phyloP scores from a whole-genome alignment of 305 asterid genomes.

The Fraxinus baroniana region DNA sequence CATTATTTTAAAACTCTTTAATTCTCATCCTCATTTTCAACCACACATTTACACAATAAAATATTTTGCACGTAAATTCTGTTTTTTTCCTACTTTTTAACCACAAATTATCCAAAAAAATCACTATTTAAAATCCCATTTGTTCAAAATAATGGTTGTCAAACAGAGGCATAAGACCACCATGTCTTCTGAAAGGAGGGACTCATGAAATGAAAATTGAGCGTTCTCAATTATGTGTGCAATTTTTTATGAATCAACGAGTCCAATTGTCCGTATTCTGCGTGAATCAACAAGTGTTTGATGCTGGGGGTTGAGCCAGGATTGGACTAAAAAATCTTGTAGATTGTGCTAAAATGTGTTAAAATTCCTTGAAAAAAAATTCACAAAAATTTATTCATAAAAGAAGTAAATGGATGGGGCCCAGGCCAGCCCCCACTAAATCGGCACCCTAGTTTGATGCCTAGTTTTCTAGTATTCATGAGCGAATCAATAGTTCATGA shows the following conservation, averaged over 20 bases:
- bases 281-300: neutral
- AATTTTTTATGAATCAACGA: neutral
- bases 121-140: neutral
- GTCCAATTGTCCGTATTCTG: neutral
- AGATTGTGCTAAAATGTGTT: neutral
- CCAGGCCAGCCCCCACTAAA: neutral
- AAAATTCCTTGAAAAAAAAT: neutral
- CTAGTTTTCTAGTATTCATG: neutral
- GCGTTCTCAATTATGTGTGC: neutral
- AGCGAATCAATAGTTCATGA: neutral
- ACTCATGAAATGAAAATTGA: neutral
- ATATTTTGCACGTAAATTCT: no score
- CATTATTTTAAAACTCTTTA: neutral
- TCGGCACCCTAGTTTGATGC: neutral
- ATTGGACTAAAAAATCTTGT: neutral
- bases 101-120: neutral
- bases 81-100: no score
- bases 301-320: neutral
- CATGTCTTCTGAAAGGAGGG: neutral
- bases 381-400: neutral
- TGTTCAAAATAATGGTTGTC: no score
- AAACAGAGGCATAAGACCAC: neutral
- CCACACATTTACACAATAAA: no score
- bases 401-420: neutral
- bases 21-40: neutral